A percentile compares a stretch with the other conserved stretches of the same genome.
Evolutionary conservation across 116 monocot genomes (phyloP).

Genomic region (Iris pallida): DNA sequence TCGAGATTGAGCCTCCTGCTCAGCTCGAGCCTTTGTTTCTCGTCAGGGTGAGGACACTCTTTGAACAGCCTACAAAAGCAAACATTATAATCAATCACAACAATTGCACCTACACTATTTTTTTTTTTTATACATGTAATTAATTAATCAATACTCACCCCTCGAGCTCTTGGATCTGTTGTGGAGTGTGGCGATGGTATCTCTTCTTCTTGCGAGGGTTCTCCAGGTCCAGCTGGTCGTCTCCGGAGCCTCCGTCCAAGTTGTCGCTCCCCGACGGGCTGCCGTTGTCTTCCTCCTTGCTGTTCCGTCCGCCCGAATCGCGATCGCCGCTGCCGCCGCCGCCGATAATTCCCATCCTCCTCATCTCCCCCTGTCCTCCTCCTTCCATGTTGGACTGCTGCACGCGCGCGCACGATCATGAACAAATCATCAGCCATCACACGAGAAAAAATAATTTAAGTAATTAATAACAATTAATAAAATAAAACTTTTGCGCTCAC

Average conservation of each 20-base stretch:
- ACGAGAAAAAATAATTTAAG: too few relatives aligned
- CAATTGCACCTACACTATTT: not conserved
- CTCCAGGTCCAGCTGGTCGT: conserved; percentile 32
- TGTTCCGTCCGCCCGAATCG: conserved; percentile 5
- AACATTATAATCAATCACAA: not conserved
- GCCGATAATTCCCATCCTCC: not conserved
- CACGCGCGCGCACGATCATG: not conserved
- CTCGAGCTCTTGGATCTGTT: conserved; percentile 59
- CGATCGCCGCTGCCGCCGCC: not conserved
- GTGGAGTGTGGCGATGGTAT: conserved; percentile 55
- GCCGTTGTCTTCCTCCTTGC: conserved; percentile 35
- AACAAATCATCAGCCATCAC: not conserved
- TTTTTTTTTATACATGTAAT: not conserved
- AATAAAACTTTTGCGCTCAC: not conserved
- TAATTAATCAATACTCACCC: conserved; percentile 20
- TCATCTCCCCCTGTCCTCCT: conserved; percentile 14
- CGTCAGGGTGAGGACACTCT: conserved; percentile 96
- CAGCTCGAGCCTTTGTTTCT: conserved; percentile 91
- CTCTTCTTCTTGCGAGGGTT: conserved; percentile 52
- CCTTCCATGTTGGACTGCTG: conserved; percentile 4
- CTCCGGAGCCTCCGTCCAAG: conserved; percentile 29
- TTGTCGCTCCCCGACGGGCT: conserved; percentile 42
- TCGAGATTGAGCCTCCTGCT: conserved; percentile 72
- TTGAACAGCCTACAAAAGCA: conserved; percentile 61
- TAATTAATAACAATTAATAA: too few relatives aligned